Evolutionary conservation across 768 basidiomycete species (phyloP).

Genomic region (Hirschioporus abietinus): DNA sequence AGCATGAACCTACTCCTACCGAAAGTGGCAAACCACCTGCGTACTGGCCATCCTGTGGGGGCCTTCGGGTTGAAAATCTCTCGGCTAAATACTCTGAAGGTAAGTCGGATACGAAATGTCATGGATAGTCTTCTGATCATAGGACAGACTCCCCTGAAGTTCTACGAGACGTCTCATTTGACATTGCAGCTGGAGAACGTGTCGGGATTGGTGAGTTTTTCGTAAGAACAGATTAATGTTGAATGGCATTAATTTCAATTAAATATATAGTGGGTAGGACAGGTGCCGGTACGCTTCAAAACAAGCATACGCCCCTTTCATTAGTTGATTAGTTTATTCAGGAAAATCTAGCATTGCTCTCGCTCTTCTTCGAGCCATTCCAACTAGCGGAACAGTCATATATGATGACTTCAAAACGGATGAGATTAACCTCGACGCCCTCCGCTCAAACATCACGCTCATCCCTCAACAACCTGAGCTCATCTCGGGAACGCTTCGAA

Average conservation of each 20-base stretch:
- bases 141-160: constrained; percentile 4
- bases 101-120: not conserved
- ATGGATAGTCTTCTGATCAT: not conserved
- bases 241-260: not conserved
- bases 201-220: constrained; percentile 8
- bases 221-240: not conserved
- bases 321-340: constrained; percentile 14
- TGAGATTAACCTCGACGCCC: constrained; percentile 76
- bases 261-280: constrained; percentile 3
- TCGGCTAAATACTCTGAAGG: constrained; percentile 8
- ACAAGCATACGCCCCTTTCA: constrained; percentile 13
- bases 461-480: constrained; percentile 46
- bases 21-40: constrained; percentile 9
- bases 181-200: constrained; percentile 7
- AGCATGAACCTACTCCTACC: constrained; percentile 8
- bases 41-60: constrained; percentile 10
- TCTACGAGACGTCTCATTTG: constrained; percentile 4
- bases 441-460: constrained; percentile 69
- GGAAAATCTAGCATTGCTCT: constrained; percentile 29
- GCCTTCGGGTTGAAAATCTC: constrained; percentile 7
- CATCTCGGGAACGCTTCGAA: constrained; percentile 74
- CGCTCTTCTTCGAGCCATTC: constrained; percentile 33
- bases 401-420: constrained; percentile 55
- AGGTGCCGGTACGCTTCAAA: constrained; percentile 10
- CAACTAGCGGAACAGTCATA: constrained; percentile 29